A percentile compares a stretch with the other conserved stretches of the same genome.
These are phyloP conservation scores for Tetrapisispora phaffii DNA, from an alignment of 805 yeast genomes.

Conservation along the genomic window DNA sequence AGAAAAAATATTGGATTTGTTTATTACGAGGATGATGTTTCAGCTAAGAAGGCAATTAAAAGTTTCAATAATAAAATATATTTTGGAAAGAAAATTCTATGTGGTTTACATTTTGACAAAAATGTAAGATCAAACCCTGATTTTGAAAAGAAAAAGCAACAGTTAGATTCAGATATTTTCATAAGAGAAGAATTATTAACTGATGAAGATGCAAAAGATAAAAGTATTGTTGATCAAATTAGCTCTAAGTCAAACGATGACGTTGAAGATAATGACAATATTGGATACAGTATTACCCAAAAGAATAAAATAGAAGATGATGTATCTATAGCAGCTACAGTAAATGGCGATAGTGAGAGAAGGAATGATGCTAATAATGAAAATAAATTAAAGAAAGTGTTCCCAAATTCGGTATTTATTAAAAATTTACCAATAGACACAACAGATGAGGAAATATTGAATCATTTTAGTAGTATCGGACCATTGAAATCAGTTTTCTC, in stretches of 20 bases:
- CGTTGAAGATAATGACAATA: neutral
- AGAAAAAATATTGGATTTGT: conserved; percentile 36
- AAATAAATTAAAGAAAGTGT: conserved; percentile 9
- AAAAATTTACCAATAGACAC: conserved; percentile 28
- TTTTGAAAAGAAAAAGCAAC: conserved; percentile 22
- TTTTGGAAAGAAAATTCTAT: conserved; percentile 29
- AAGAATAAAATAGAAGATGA: neutral
- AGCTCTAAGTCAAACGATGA: neutral
- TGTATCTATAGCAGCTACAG: neutral
- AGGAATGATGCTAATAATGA: conserved; percentile 9
- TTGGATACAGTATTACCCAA: neutral
- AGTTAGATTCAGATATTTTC: conserved; percentile 19
- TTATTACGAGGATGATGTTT: conserved; percentile 30
- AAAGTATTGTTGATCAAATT: neutral
- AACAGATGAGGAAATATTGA: conserved; percentile 24
- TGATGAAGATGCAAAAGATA: conserved; percentile 9
- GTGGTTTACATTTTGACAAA: conserved; percentile 35
- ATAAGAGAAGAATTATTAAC: conserved; percentile 17
- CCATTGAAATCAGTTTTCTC: conserved; percentile 30
- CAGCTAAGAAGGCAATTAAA: conserved; percentile 31
- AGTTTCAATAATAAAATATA: conserved; percentile 25
- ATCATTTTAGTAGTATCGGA: conserved; percentile 25
- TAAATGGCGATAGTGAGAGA: neutral
- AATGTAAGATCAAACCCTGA: conserved; percentile 27
- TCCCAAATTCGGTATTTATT: conserved; percentile 29